Conservation (phyloP, 78 protist species). For the Tieghemostelium lacteum region DNA sequence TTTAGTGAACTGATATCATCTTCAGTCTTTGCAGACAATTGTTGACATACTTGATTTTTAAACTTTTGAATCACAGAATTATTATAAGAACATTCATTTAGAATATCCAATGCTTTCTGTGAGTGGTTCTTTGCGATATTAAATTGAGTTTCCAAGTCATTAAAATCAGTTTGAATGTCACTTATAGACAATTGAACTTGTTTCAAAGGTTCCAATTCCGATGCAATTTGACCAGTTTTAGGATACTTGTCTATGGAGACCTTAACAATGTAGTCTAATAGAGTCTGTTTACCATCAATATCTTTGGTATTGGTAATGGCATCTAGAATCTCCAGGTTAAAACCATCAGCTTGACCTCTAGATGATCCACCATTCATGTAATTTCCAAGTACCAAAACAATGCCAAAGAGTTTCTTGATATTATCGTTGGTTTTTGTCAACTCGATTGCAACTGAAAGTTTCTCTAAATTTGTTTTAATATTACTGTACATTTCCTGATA, state of each 20-base stretch:
- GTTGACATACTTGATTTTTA: neutral
- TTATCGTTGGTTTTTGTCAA: slow-evolving; percentile 32
- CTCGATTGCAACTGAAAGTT: slow-evolving; percentile 5
- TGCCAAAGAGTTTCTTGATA: slow-evolving; percentile 28
- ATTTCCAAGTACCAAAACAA: slow-evolving; percentile 67
- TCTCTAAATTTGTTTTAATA: neutral
- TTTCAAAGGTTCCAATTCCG: slow-evolving; percentile 44
- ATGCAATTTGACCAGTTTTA: slow-evolving; percentile 21
- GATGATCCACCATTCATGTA: slow-evolving; percentile 71
- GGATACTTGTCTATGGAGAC: slow-evolving; percentile 57
- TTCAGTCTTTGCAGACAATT: slow-evolving; percentile 3
- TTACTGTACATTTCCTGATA: slow-evolving; percentile 1
- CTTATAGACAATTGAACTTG: slow-evolving; percentile 36
- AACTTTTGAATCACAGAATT: neutral
- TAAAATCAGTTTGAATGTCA: slow-evolving; percentile 55
- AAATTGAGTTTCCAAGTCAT: slow-evolving; percentile 35
- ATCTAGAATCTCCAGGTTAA: slow-evolving; percentile 57
- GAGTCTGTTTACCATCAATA: slow-evolving; percentile 21
- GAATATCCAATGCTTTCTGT: slow-evolving; percentile 9
- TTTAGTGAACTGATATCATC: slow-evolving; percentile 2
- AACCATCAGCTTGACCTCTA: slow-evolving; percentile 79
- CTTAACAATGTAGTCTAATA: slow-evolving; percentile 39
- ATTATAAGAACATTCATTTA: neutral
- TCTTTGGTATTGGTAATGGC: slow-evolving; percentile 29
- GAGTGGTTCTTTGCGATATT: slow-evolving; percentile 3